Conservation (phyloP, 352 stramenopile genomes). For the Phytopythium ostracodes region DNA sequence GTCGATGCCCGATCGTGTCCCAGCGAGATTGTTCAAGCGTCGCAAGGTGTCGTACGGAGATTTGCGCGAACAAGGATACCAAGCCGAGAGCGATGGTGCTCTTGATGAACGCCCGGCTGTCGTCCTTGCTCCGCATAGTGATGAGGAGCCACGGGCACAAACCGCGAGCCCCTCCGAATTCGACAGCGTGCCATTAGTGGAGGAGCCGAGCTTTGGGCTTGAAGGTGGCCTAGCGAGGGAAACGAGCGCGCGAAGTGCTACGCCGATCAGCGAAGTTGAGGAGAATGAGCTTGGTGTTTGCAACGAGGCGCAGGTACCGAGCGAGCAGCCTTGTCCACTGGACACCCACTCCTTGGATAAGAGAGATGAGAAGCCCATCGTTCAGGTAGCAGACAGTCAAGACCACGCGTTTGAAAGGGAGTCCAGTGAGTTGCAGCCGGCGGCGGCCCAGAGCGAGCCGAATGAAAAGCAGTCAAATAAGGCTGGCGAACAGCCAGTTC, state of each 20-base stretch:
- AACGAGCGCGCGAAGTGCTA: background rate
- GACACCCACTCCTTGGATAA: background rate
- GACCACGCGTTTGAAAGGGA: background rate
- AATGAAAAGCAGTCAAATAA: background rate
- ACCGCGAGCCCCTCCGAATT: background rate
- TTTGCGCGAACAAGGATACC: background rate
- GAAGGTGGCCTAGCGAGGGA: background rate
- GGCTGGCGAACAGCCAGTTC: background rate
- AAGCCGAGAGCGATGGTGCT: background rate
- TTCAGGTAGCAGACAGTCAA: background rate
- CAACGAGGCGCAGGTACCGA: background rate
- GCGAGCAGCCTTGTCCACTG: background rate
- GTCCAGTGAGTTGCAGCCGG: background rate
- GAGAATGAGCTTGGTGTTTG: background rate
- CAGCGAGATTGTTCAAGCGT: slow-evolving; percentile 21
- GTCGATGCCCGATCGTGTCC: background rate
- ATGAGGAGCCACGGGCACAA: background rate
- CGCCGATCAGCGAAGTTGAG: background rate
- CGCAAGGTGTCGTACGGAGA: slow-evolving; percentile 15
- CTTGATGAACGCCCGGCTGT: background rate
- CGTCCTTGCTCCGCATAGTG: background rate
- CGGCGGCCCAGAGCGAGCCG: background rate
- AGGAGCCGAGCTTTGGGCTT: background rate
- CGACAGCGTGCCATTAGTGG: background rate
- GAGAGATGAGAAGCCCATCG: background rate